A percentile compares a stretch with the other conserved stretches of the same genome.
These are phyloP conservation scores for Zizania palustris DNA, from an alignment of 202 grass and related monocot species.

Conservation along the genomic window DNA sequence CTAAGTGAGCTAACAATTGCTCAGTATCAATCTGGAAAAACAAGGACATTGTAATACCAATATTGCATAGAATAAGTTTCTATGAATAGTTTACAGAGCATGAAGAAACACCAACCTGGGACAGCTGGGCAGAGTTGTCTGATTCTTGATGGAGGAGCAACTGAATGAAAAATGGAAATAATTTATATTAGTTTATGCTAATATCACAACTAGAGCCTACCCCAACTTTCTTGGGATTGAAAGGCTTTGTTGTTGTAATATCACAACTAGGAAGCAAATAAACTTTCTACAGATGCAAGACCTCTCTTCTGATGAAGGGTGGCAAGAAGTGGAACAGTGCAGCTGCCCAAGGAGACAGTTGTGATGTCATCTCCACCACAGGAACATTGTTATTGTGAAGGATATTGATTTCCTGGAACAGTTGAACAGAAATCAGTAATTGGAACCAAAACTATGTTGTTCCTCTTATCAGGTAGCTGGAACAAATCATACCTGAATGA, in stretches of 20 bases:
- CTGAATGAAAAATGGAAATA: constrained; percentile 43
- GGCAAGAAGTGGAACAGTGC: constrained; percentile 86
- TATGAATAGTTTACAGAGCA: neutral
- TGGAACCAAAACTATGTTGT: constrained; percentile 11
- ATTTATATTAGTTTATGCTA: constrained; percentile 32
- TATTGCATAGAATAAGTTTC: constrained; percentile 22
- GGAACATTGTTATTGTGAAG: constrained; percentile 71
- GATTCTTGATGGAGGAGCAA: constrained; percentile 83
- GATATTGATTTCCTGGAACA: constrained; percentile 75
- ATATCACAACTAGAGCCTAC: too few relatives aligned
- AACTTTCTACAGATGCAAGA: constrained; percentile 35
- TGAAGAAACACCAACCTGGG: constrained; percentile 55
- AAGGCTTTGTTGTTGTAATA: neutral
- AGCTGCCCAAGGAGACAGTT: constrained; percentile 84
- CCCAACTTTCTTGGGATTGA: too few relatives aligned
- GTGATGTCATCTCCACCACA: constrained; percentile 59
- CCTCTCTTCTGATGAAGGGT: constrained; percentile 85
- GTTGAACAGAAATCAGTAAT: constrained; percentile 31
- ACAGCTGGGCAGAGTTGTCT: constrained; percentile 89
- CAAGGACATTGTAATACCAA: constrained; percentile 13
- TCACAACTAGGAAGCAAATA: constrained; percentile 14
- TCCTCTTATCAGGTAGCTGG: constrained; percentile 10
- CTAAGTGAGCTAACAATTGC: constrained; percentile 84
- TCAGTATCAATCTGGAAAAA: constrained; percentile 89
- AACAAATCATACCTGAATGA: constrained; percentile 74